These are phyloP conservation scores for Didymellaceae sp. DNA, from an alignment of 2,329 filamentous ascomycete genomes.

Conservation along the genomic window DNA sequence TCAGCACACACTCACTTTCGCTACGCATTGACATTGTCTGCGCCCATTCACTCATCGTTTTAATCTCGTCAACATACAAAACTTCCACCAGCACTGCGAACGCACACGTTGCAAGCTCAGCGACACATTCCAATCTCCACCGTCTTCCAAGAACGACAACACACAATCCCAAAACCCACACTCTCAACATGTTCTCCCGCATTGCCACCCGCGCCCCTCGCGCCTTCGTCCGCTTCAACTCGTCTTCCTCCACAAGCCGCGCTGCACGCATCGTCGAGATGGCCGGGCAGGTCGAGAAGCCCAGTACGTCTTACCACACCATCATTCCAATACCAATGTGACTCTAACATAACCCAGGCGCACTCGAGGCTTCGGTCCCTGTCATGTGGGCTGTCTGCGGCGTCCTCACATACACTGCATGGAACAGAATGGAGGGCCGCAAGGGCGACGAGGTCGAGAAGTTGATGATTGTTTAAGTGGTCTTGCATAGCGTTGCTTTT, in stretches of 20 bases:
- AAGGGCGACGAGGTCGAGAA: conserved; percentile 39
- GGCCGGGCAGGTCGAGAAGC: conserved; percentile 40
- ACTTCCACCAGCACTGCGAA: too few relatives aligned
- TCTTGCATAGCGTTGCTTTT: not conserved
- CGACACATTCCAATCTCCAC: not conserved
- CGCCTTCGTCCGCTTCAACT: conserved; percentile 39
- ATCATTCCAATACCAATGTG: too few relatives aligned
- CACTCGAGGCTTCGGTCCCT: conserved; percentile 41
- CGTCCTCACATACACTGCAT: conserved; percentile 35
- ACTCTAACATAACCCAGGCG: conserved; percentile 15
- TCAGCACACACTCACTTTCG: not conserved
- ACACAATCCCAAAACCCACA: not conserved
- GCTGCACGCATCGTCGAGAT: conserved; percentile 39
- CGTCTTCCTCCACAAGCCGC: conserved; percentile 29
- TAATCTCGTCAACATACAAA: not conserved
- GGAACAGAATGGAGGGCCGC: conserved; percentile 39
- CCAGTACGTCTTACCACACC: conserved; percentile 23
- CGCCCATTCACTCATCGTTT: not conserved
- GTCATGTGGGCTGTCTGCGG: conserved; percentile 41
- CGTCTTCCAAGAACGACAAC: not conserved
- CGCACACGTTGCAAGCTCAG: not conserved
- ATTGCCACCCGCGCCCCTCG: conserved; percentile 32
- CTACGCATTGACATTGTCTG: conserved; percentile 1
- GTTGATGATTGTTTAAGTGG: conserved; percentile 29
- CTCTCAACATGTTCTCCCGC: conserved; percentile 28